A percentile compares a stretch with the other conserved stretches of the same genome.
These are phyloP conservation scores for Casaregolazyma lundiana DNA, from an alignment of 1,139 yeast species.

Conservation along the genomic window DNA sequence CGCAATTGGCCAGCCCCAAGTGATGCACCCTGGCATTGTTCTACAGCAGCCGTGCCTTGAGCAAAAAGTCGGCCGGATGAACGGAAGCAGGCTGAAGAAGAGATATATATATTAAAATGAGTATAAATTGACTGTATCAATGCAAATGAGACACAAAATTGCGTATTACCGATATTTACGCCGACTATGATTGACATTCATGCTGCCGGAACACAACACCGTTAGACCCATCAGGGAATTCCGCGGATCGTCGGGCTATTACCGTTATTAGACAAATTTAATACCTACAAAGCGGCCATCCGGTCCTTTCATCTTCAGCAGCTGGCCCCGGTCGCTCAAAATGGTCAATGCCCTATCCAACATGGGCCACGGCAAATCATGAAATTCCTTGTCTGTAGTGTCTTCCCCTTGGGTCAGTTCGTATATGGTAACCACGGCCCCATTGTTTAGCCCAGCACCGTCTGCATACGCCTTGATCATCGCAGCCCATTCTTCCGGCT, in stretches of 20 bases:
- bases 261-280: constrained; percentile 23
- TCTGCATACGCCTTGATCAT: constrained; percentile 59
- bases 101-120: too few relatives aligned
- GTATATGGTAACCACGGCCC: constrained; percentile 73
- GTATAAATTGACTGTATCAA: too few relatives aligned
- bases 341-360: constrained; percentile 53
- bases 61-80: too few relatives aligned
- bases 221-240: too few relatives aligned
- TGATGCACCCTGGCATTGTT: too few relatives aligned
- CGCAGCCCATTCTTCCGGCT: constrained; percentile 74
- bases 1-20: background rate
- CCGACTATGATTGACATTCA: background rate
- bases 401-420: constrained; percentile 68
- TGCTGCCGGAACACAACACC: too few relatives aligned
- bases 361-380: constrained; percentile 56
- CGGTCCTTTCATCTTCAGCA: constrained; percentile 31
- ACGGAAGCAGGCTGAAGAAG: too few relatives aligned
- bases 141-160: too few relatives aligned
- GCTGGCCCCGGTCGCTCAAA: constrained; percentile 56
- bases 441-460: constrained; percentile 63
- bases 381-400: constrained; percentile 52
- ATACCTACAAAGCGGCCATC: constrained; percentile 33
- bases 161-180: too few relatives aligned
- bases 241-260: background rate
- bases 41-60: too few relatives aligned